phyloP scores from a whole-genome alignment of 305 asterid species.

The Fraxinus platypoda region DNA sequence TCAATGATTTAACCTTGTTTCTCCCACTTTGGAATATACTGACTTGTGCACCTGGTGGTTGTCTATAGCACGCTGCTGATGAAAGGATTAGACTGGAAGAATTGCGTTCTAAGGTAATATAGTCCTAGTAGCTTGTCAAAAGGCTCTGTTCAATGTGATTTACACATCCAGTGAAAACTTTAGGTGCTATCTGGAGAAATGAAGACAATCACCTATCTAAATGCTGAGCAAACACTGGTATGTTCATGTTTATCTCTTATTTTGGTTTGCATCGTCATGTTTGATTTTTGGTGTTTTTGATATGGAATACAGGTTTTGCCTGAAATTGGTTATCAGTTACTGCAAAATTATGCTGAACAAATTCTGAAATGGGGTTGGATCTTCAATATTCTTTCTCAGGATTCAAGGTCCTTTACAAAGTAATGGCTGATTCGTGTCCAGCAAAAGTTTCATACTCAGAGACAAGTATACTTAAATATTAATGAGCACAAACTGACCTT shows the following conservation, averaged over 20 bases:
- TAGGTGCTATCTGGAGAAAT: conserved; percentile 85
- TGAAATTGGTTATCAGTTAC: conserved; percentile 81
- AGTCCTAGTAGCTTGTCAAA: conserved; percentile 18
- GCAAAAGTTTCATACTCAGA: conserved; percentile 13
- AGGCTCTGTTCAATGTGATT: conserved; percentile 17
- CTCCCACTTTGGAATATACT: conserved; percentile 11
- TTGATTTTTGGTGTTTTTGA: conserved; percentile 27
- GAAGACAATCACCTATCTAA: conserved; percentile 67
- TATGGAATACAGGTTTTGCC: conserved; percentile 61
- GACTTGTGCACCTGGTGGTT: conserved; percentile 25
- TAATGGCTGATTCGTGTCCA: conserved; percentile 31
- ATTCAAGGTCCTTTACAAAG: conserved; percentile 65
- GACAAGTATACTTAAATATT: background rate
- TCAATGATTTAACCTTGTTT: conserved; percentile 20
- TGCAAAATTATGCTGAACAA: conserved; percentile 73
- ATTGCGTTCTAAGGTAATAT: conserved; percentile 70
- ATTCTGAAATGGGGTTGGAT: conserved; percentile 93
- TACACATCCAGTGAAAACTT: conserved; percentile 21
- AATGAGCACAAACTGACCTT: conserved; percentile 19
- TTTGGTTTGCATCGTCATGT: conserved; percentile 8
- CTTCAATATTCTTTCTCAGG: conserved; percentile 66
- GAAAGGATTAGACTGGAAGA: conserved; percentile 95
- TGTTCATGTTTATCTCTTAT: conserved; percentile 24
- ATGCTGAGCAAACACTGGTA: conserved; percentile 79
- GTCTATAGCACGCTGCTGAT: conserved; percentile 95